Evolutionary conservation across 768 basidiomycete species (phyloP), one percentile per base, ranked within the genome.

Genomic region (Coprinopsis sp.): DNA sequence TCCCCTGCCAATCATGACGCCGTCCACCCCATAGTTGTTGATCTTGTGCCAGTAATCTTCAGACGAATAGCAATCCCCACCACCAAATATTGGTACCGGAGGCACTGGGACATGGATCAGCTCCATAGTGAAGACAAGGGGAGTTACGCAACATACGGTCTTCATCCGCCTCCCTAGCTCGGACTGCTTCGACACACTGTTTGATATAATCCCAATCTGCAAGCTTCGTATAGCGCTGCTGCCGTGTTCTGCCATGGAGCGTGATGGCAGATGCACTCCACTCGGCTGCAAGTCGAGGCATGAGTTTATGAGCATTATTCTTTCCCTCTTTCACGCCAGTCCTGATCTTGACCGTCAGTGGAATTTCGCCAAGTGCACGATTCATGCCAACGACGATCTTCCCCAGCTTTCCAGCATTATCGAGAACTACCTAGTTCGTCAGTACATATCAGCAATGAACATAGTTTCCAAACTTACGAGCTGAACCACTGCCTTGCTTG

Each of bases 201-300:
- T 83, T 86, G 63, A 96, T 90, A 62, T 98, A 99, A 28, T 78
- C 77, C 92, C 95, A 99, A 60, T 99, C 94, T 8, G 95, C 94
- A 1, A 90, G 71, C 52, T 84, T 84, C 2, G 89, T 84, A 57
- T 99, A 99, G 30, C 96, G 80, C 60, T 98, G 96, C 64, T 97
- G 93, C 29, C 94, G 74, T 4, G 92, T 91, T 22, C 96, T 81
- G 8, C 95, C 95, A 61, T 99, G 95, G n/a, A 99, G 71, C 95
- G 75, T 73, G 38, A 77, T 69, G 43, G 72, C 74, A 5, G 65
- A 62, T 2, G 65, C 69, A 37, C 63, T 59, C 68, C 73, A 80
- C 47, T 80, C 78, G 1, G 69, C 59, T 37, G 65, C 76, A 12
- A 94, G 67, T 12, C 88, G 76, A 8, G 89, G 87, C 82, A 97